Conservation (phyloP, 345 rosid species). For the Melaleuca alternifolia region DNA sequence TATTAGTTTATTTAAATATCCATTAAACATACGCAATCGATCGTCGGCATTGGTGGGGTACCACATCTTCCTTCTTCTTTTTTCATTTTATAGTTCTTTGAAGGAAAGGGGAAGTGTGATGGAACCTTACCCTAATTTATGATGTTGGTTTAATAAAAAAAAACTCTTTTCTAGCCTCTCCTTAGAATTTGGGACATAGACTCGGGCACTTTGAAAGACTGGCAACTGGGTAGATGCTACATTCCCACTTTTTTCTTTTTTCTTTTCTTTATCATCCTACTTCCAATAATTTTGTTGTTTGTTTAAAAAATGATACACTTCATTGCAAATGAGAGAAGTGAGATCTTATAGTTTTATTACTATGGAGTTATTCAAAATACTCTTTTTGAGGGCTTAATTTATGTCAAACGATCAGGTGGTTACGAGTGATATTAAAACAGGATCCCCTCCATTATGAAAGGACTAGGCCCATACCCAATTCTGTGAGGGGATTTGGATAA, state of each 20-base stretch:
- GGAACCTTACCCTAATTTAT: not conserved
- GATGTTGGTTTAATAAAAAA: not conserved
- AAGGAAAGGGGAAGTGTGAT: not conserved
- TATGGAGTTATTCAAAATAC: too few species aligned
- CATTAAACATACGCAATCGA: not conserved
- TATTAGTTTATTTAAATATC: not conserved
- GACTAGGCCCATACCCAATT: too few species aligned
- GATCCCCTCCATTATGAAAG: too few species aligned
- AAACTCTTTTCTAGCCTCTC: not conserved
- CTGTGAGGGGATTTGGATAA: too few species aligned
- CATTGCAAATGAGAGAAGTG: not conserved
- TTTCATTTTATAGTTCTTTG: too few species aligned
- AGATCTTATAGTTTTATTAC: not conserved
- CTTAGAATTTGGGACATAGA: not conserved
- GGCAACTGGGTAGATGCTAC: accelerated
- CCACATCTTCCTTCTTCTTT: too few species aligned
- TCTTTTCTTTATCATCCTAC: not conserved
- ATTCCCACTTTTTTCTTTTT: not conserved
- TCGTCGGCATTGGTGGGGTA: not conserved
- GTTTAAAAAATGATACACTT: not conserved
- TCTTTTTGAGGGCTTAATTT: too few species aligned
- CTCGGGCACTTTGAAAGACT: not conserved
- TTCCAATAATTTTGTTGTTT: not conserved
- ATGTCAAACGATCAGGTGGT: too few species aligned
- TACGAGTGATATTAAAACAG: too few species aligned